Conservation (phyloP, 345 rosid species). For the Sisymbrium altissimum region DNA sequence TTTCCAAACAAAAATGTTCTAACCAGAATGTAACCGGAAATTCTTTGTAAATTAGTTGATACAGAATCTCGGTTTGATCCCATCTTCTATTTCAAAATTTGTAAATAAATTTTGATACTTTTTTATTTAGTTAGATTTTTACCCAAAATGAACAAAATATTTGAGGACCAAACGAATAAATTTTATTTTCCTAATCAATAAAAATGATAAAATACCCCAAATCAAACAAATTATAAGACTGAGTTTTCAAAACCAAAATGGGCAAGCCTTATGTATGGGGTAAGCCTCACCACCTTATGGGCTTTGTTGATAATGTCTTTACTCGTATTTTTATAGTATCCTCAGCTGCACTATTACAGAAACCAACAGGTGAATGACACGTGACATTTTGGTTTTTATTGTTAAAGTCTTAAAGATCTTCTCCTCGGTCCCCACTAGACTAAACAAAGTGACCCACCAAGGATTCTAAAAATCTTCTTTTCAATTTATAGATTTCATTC, state of each 20-base stretch:
- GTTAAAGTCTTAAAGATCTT: not conserved
- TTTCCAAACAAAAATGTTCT: not conserved
- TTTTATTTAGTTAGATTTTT: no score
- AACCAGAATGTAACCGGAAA: not conserved
- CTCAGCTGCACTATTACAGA: not conserved
- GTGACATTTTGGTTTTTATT: not conserved
- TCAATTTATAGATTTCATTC: constrained; percentile 28
- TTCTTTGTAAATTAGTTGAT: not conserved
- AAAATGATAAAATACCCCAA: no score
- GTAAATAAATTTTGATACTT: no score
- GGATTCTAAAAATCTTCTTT: constrained; percentile 26
- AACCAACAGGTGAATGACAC: constrained; percentile 15
- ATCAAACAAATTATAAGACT: no score
- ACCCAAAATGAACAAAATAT: no score
- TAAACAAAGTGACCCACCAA: constrained; percentile 12
- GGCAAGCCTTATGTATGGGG: not conserved
- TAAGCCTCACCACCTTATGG: not conserved
- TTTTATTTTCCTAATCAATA: no score
- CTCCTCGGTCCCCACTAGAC: constrained; percentile 24
- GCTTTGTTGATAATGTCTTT: not conserved
- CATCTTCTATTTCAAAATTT: no score
- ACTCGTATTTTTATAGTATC: not conserved
- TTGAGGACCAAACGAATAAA: no score
- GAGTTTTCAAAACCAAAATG: not conserved
- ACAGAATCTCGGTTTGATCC: not conserved